Percentiles rank a stretch among this genome's conserved stretches.
phyloP scores from a whole-genome alignment of 2,329 filamentous ascomycete species.

The Diplodia corticola region DNA sequence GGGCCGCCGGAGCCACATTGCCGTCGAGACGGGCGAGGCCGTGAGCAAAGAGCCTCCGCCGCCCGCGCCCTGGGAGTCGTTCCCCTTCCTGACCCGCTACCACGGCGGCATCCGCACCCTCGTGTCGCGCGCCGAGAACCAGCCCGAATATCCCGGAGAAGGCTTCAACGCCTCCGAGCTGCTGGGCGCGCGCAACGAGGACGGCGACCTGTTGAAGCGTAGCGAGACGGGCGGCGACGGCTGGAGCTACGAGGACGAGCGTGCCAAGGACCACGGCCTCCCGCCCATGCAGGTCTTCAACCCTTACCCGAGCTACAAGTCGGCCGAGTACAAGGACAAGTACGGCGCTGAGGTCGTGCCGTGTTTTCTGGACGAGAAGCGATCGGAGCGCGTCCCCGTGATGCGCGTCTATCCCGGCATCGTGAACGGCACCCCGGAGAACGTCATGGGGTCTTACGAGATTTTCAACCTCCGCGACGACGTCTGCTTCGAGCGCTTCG shows the following conservation, averaged over 20 bases:
- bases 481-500: conserved; percentile 91
- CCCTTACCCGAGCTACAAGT: conserved; percentile 67
- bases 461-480: conserved; percentile 76
- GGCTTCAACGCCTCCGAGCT: conserved; percentile 46
- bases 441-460: conserved; percentile 84
- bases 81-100: conserved; percentile 82
- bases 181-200: conserved; percentile 26
- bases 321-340: conserved; percentile 55
- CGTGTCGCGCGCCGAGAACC: conserved; percentile 64
- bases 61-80: conserved; percentile 80
- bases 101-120: conserved; percentile 82
- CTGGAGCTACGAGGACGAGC: conserved; percentile 25
- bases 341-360: conserved; percentile 62
- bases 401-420: conserved; percentile 76
- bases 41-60: conserved; percentile 57
- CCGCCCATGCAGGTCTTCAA: conserved; percentile 53
- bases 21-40: conserved; percentile 58
- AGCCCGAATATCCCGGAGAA: conserved; percentile 78
- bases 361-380: conserved; percentile 74
- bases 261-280: conserved; percentile 33
- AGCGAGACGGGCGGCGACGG: conserved; percentile 33
- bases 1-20: conserved; percentile 62
- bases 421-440: conserved; percentile 79
- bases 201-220: conserved; percentile 33
- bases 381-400: conserved; percentile 65